Conservation (phyloP, 768 basidiomycete species). For the Kwoniella sp. region DNA sequence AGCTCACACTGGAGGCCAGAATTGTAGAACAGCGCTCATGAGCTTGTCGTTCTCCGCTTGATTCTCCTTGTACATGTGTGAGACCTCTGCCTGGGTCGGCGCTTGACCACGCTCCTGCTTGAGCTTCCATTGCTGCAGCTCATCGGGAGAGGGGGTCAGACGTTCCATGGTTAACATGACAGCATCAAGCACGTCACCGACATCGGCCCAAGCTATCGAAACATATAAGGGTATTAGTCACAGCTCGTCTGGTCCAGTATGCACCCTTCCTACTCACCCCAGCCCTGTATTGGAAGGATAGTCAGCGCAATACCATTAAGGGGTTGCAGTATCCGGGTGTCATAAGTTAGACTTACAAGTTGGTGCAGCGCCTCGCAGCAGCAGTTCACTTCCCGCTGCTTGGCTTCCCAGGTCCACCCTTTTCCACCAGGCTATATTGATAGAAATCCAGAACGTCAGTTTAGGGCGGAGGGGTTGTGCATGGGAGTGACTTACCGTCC, state of each 20-base stretch:
- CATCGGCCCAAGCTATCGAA: slow-evolving; percentile 36
- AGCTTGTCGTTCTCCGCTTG: background rate
- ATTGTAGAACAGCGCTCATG: slow-evolving; percentile 9
- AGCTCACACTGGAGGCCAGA: slow-evolving; percentile 30
- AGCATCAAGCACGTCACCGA: slow-evolving; percentile 27
- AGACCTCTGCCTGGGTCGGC: background rate
- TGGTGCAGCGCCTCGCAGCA: slow-evolving; percentile 41
- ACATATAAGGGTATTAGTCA: background rate
- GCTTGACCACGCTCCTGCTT: background rate
- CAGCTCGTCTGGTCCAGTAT: background rate
- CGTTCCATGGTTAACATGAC: slow-evolving; percentile 41
- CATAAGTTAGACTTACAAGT: slow-evolving; percentile 23
- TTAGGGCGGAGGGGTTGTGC: too few species aligned
- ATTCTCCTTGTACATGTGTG: slow-evolving; percentile 1
- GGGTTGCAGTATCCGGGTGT: too few species aligned
- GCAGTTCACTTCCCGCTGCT: slow-evolving; percentile 25
- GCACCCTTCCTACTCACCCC: slow-evolving; percentile 17
- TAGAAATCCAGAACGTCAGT: too few species aligned
- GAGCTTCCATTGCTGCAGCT: slow-evolving; percentile 11
- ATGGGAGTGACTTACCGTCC: slow-evolving; percentile 26
- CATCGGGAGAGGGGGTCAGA: slow-evolving; percentile 29
- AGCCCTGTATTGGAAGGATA: slow-evolving; percentile 12
- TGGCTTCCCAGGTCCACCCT: slow-evolving; percentile 45
- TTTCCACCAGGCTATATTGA: slow-evolving; percentile 33
- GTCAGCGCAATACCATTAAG: background rate